phyloP scores from a whole-genome alignment of 1,139 yeast species.

The Geotrichum klebahnii region DNA sequence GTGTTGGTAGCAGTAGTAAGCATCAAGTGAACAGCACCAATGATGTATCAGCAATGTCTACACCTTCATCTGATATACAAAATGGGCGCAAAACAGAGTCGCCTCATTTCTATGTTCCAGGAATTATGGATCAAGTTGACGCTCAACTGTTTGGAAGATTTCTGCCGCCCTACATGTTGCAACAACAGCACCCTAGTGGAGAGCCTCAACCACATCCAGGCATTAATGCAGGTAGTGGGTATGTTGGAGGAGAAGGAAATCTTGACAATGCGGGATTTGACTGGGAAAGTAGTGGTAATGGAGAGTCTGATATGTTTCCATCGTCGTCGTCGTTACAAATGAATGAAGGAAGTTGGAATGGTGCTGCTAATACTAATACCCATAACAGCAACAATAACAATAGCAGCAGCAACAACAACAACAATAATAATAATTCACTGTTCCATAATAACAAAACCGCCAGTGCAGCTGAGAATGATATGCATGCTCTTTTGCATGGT shows the following conservation, averaged over 20 bases:
- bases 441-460: too few species aligned
- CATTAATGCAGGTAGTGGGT: background rate
- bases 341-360: too few species aligned
- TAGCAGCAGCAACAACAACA: too few species aligned
- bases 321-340: too few species aligned
- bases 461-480: too few species aligned
- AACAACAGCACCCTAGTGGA: constrained; percentile 12
- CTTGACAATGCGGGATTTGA: background rate
- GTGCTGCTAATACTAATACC: too few species aligned
- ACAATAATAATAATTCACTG: too few species aligned
- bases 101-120: constrained; percentile 53
- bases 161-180: constrained; percentile 75
- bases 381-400: too few species aligned
- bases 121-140: constrained; percentile 78
- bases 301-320: too few species aligned
- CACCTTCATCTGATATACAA: background rate
- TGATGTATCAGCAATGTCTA: background rate
- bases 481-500: too few species aligned
- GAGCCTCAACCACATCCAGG: background rate
- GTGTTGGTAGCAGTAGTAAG: background rate
- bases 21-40: background rate
- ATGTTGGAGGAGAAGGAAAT: background rate
- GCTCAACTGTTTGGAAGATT: constrained; percentile 78
- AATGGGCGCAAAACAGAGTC: constrained; percentile 16
- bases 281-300: background rate